A percentile compares a stretch with the other conserved stretches of the same genome.
phyloP scores from a whole-genome alignment of 208 protist genomes.

The Acanthamoeba culbertsoni region DNA sequence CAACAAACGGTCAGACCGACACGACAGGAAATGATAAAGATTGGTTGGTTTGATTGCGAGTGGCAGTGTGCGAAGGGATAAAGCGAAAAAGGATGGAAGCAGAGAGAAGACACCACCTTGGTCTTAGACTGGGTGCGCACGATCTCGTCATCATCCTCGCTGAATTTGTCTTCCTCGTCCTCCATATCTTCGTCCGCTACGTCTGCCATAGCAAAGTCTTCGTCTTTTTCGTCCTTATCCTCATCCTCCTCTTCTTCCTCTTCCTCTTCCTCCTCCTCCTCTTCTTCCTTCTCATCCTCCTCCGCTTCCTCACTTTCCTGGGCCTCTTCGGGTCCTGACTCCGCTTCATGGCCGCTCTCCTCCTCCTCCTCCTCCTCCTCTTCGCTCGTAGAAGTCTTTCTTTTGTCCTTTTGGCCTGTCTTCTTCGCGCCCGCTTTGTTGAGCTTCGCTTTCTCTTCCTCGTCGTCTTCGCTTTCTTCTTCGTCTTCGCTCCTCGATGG shows the following conservation, averaged over 20 bases:
- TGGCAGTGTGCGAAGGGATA: neutral
- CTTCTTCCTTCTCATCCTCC: neutral
- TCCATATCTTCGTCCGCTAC: neutral
- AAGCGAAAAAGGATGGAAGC: neutral
- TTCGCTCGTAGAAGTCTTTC: neutral
- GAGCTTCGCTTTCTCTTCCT: neutral
- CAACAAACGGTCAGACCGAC: too few species aligned
- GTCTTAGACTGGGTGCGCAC: neutral
- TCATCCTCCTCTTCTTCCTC: neutral
- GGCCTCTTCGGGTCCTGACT: neutral
- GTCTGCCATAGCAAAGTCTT: neutral
- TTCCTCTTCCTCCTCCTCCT: neutral
- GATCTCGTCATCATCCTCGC: neutral
- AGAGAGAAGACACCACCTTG: neutral
- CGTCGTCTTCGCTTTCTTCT: neutral
- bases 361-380: neutral
- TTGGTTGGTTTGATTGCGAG: neutral
- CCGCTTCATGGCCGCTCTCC: neutral
- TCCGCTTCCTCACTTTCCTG: neutral
- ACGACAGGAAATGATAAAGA: neutral
- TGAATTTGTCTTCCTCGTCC: neutral
- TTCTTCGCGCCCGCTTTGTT: neutral
- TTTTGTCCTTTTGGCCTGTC: neutral
- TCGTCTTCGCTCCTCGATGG: neutral
- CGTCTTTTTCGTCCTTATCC: neutral